Evolutionary conservation across 169 alveolate species (phyloP), one percentile per base, ranked within the genome.

Genomic region (Eimeria falciformis): DNA sequence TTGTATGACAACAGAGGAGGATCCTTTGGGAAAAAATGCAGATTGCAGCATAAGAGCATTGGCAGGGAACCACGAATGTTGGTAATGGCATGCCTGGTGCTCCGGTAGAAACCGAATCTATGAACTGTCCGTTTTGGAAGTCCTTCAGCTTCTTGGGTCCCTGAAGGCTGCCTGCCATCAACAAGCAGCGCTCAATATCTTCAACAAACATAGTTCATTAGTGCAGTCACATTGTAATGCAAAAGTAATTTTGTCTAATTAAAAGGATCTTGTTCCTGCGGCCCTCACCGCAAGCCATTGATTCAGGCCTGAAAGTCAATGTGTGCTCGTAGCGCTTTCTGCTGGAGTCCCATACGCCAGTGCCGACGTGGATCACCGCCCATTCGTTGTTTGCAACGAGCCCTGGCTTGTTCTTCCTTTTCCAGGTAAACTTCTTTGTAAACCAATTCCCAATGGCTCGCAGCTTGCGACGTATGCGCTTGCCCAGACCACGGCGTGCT

Each of bases 381-480:
- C 75, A 62, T 62, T 62, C 75, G 37, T 62, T 62, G 75, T 62
- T 62, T 17, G 75, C 75, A 2, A 23, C 75, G 18, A 23, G 18
- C 25, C 75, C 75, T 23, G 75, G 75, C 18, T 1, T 1, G 5
- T 23, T 62, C 37, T 62, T 62, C 75, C 75, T 62, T 29, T 25
- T 62, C 75, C 75, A 62, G 27, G 75, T 62, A 62, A 62, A 62
- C 37, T 62, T 62, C 75, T 62, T 62, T 62, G 75, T 21, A 62
- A 62, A 62, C 40, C 23, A 62, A 12, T 62, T 62, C 37, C 12
- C 12, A 1, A 62, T 62, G 75, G 75, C 40, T 9, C 75, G 75
- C 75, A 62, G 75, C 75, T 62, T 62, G 75, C 75, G 43, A 62
- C 43, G 40, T 21, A 62, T 11, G 4, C 75, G 75, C 75, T 14